These are phyloP conservation scores for Exidia glandulosa DNA, from an alignment of 768 basidiomycete genomes.

Conservation along the genomic window DNA sequence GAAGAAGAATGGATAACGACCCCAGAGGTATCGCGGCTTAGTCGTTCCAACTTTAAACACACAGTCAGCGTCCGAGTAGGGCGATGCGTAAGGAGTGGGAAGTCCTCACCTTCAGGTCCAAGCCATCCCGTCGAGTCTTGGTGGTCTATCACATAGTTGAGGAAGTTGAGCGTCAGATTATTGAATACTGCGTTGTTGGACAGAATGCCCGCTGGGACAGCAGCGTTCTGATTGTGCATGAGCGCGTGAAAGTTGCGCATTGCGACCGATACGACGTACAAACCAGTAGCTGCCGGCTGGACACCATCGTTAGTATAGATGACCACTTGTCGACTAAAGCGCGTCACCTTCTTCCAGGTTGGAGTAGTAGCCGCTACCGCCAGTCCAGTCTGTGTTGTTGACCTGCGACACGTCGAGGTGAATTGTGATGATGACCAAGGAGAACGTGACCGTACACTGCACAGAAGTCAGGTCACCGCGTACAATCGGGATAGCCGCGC, in stretches of 20 bases:
- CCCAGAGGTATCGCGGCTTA: slow-evolving; percentile 45
- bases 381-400: slow-evolving; percentile 21
- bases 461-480: not conserved
- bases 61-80: no score
- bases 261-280: not conserved
- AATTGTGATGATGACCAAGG: no score
- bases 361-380: slow-evolving; percentile 24
- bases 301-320: not conserved
- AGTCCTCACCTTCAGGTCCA: slow-evolving; percentile 36
- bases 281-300: not conserved
- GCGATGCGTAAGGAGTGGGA: not conserved
- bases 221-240: not conserved
- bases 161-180: not conserved
- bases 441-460: no score
- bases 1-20: slow-evolving; percentile 48
- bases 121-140: slow-evolving; percentile 47
- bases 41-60: slow-evolving; percentile 17
- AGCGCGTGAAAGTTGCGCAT: not conserved
- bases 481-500: not conserved
- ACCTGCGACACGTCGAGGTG: slow-evolving; percentile 18
- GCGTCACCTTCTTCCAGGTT: slow-evolving; percentile 23
- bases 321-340: no score
- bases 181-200: not conserved
- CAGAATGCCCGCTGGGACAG: not conserved
- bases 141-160: slow-evolving; percentile 33